Percentiles rank a stretch among this genome's conserved stretches.
phyloP scores from a whole-genome alignment of 2,329 filamentous ascomycete species.

The Fusarium siculi region DNA sequence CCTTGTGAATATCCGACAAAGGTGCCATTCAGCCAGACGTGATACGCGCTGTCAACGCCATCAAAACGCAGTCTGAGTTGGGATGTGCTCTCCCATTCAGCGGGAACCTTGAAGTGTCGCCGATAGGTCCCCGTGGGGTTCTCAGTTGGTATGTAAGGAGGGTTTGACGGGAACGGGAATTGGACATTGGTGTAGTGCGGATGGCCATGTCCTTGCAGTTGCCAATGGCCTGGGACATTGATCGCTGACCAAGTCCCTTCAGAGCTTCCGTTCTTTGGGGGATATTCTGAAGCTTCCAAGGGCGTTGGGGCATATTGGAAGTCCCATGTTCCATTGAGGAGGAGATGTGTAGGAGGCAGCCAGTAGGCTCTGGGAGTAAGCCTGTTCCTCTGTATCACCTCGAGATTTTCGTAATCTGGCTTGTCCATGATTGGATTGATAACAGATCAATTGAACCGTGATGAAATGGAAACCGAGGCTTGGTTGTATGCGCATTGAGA shows the following conservation, averaged over 20 bases:
- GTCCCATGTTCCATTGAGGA: slow-evolving; percentile 18
- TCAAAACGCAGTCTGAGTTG: slow-evolving; percentile 12
- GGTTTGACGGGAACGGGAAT: slow-evolving; percentile 10
- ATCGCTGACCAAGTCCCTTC: background rate
- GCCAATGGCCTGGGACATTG: slow-evolving; percentile 7
- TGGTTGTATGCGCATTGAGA: rapidly evolving
- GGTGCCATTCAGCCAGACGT: slow-evolving; percentile 6
- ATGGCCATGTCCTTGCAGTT: slow-evolving; percentile 6
- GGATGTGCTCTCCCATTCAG: background rate
- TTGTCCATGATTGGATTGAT: background rate
- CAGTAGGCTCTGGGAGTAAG: slow-evolving; percentile 9
- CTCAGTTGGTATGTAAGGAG: slow-evolving; percentile 10
- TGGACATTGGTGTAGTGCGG: slow-evolving; percentile 19
- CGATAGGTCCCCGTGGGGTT: slow-evolving; percentile 11
- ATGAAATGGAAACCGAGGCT: background rate
- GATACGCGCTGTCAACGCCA: slow-evolving; percentile 12
- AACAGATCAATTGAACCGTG: rapidly evolving
- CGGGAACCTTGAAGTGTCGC: background rate
- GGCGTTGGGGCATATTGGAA: slow-evolving; percentile 12
- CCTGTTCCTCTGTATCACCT: slow-evolving; percentile 13
- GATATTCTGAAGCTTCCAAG: background rate
- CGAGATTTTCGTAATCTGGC: slow-evolving; percentile 14
- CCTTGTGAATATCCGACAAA: slow-evolving; percentile 17
- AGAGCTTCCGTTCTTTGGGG: background rate
- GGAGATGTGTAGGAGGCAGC: slow-evolving; percentile 4